These are phyloP conservation scores for Lepidium sativum DNA, from an alignment of 345 rosid genomes.

Conservation along the genomic window DNA sequence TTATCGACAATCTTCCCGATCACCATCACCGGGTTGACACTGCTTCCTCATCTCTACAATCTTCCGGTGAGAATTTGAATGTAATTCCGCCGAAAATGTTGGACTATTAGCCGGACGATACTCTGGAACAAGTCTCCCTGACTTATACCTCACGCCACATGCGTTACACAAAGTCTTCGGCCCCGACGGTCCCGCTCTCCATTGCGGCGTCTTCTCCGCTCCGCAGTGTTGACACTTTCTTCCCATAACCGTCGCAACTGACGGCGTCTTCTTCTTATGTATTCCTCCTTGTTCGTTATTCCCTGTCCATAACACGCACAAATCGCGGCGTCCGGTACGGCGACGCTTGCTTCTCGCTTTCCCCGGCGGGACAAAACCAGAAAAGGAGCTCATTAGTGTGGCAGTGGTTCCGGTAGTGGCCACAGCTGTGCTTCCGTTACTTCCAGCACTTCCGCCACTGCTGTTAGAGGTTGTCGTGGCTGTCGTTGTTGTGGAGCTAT, in stretches of 20 bases:
- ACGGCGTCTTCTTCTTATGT: conserved; percentile 25
- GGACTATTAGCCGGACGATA: conserved; percentile 82
- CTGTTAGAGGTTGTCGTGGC: conserved; percentile 25
- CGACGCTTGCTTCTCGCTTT: conserved; percentile 59
- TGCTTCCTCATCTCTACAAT: conserved; percentile 73
- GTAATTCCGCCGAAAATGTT: conserved; percentile 46
- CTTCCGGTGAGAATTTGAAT: conserved; percentile 84
- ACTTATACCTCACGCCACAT: conserved; percentile 81
- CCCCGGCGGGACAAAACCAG: conserved; percentile 35
- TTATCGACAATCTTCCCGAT: conserved; percentile 40
- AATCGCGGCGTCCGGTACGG: conserved; percentile 33
- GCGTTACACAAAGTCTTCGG: conserved; percentile 86
- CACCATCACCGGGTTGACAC: conserved; percentile 31
- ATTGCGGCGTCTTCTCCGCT: conserved; percentile 79
- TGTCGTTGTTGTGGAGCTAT: conserved; percentile 25
- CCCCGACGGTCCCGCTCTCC: conserved; percentile 79
- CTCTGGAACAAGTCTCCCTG: conserved; percentile 77
- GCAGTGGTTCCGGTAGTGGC: not conserved
- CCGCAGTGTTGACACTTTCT: conserved; percentile 85
- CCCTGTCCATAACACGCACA: conserved; percentile 22
- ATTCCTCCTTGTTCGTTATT: conserved; percentile 11
- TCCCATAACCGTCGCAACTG: conserved; percentile 29
- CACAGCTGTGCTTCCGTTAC: not conserved
- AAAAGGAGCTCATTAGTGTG: conserved; percentile 34
- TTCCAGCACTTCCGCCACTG: conserved; percentile 27